Evolutionary conservation across 495 filamentous ascomycete genomes (phyloP).

Genomic region (Penicillium daleae): DNA sequence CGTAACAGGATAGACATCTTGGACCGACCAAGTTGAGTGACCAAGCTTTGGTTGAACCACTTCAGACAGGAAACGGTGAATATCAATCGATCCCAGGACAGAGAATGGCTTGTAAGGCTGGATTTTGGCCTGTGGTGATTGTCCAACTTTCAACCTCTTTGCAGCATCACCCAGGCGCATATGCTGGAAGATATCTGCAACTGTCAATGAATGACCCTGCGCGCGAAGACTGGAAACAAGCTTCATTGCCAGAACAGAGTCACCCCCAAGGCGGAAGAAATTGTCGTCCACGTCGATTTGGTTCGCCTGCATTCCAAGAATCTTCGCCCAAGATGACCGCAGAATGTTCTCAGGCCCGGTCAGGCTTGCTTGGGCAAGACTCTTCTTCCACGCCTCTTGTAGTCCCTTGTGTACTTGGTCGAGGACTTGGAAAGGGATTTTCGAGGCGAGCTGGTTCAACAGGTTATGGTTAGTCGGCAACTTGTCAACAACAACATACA

Average conservation of each 20-base stretch:
- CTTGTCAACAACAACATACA: constrained; percentile 39
- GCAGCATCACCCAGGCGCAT: constrained; percentile 47
- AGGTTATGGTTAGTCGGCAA: constrained; percentile 32
- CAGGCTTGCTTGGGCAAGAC: constrained; percentile 25
- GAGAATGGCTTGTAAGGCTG: constrained; percentile 41
- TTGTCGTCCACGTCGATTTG: constrained; percentile 49
- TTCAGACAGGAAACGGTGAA: constrained; percentile 33
- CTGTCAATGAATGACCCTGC: constrained; percentile 39
- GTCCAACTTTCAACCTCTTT: constrained; percentile 33
- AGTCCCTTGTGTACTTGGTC: constrained; percentile 27
- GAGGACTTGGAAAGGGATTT: constrained; percentile 26
- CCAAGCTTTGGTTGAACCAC: constrained; percentile 35
- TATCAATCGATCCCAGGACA: constrained; percentile 35
- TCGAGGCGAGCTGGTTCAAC: constrained; percentile 33
- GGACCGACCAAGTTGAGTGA: constrained; percentile 35
- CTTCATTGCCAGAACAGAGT: constrained; percentile 53
- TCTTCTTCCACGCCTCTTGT: constrained; percentile 29
- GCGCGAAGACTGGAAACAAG: constrained; percentile 42
- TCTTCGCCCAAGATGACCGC: constrained; percentile 48
- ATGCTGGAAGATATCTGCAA: constrained; percentile 53
- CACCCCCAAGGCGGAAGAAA: constrained; percentile 53
- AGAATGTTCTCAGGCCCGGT: constrained; percentile 44
- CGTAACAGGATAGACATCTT: constrained; percentile 39
- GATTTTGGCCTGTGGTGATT: constrained; percentile 17
- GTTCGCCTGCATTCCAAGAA: constrained; percentile 40